Evolutionary conservation across 108 stramenopile genomes (phyloP).

Genomic region (Tribonema minus): DNA sequence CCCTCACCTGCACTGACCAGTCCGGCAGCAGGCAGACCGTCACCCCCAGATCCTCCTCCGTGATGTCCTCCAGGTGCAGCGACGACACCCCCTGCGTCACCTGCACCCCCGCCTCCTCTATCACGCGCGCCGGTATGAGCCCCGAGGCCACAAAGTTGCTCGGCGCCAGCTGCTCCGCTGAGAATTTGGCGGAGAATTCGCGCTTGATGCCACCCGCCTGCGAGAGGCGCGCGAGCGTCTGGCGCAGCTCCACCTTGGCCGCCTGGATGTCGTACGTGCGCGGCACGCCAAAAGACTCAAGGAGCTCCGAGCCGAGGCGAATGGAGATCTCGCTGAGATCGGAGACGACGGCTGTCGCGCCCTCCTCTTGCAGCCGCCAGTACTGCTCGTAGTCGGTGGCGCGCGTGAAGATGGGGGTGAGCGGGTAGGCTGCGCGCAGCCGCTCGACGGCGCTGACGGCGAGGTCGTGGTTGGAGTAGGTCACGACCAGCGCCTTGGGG

Average conservation of each 20-base stretch:
- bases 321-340: slow-evolving; percentile 25
- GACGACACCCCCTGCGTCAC: background rate
- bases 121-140: background rate
- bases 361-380: slow-evolving; percentile 5
- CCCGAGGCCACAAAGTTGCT: background rate
- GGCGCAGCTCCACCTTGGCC: slow-evolving; percentile 26
- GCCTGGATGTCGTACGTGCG: slow-evolving; percentile 23
- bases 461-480: slow-evolving; percentile 15
- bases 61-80: background rate
- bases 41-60: background rate
- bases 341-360: background rate
- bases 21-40: background rate
- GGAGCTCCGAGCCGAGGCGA: slow-evolving; percentile 25
- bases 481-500: slow-evolving; percentile 33
- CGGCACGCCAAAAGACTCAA: slow-evolving; percentile 26
- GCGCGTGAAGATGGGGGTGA: slow-evolving; percentile 5
- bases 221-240: slow-evolving; percentile 2
- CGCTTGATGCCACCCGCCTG: background rate
- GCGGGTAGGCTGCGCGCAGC: slow-evolving; percentile 8
- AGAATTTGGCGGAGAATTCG: background rate
- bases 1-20: too few species aligned
- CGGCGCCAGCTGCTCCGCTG: background rate
- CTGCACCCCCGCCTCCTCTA: background rate
- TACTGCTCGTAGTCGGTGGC: slow-evolving; percentile 40
- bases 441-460: slow-evolving; percentile 9